Conservation (phyloP, 2,329 filamentous ascomycete genomes). For the Alternaria sp. region DNA sequence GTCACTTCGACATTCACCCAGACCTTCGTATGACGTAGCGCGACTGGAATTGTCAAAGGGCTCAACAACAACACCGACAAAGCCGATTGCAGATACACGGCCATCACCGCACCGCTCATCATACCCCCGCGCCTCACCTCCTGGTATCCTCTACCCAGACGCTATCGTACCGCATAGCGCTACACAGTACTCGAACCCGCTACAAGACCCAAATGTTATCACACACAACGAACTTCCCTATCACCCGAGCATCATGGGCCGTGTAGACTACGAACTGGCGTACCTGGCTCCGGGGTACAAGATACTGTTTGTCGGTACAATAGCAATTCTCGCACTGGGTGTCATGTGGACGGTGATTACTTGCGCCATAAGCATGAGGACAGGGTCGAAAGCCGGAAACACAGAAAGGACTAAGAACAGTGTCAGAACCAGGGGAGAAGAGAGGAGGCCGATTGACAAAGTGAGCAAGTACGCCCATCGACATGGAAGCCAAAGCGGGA, state of each 20-base stretch:
- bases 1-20: neutral
- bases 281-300: constrained; percentile 10
- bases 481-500: neutral
- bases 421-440: neutral
- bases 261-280: constrained; percentile 10
- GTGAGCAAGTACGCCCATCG: constrained; percentile 14
- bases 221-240: neutral
- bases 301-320: neutral
- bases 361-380: constrained; percentile 9
- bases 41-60: neutral
- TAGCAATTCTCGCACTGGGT: constrained; percentile 7
- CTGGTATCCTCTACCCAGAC: constrained; percentile 13
- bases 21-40: neutral
- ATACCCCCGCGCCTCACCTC: constrained; percentile 12
- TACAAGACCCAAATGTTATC: neutral
- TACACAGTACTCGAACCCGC: neutral
- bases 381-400: accelerated
- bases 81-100: neutral
- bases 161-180: constrained; percentile 9
- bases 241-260: neutral
- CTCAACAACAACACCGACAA: neutral
- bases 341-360: constrained; percentile 14
- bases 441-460: constrained; percentile 20
- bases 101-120: neutral
- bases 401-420: no score